Percentiles rank a stretch among this genome's conserved stretches.
phyloP scores from a whole-genome alignment of 2,329 filamentous ascomycete species.

The Trichophyton verrucosum region DNA sequence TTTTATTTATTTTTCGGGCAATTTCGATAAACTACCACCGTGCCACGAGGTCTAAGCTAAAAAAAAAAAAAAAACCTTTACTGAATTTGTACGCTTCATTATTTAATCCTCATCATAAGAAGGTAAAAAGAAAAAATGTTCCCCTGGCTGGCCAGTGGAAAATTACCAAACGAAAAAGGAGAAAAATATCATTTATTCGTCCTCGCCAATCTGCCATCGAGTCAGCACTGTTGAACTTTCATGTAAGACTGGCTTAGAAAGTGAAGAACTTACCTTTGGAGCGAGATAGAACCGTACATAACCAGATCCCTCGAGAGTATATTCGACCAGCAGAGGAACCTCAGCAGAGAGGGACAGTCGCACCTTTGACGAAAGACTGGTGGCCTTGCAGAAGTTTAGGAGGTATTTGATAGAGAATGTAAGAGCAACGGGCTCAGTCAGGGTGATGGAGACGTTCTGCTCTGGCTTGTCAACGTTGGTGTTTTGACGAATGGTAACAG shows the following conservation, averaged over 20 bases:
- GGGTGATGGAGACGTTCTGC: constrained; percentile 73
- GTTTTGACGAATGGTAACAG: constrained; percentile 81
- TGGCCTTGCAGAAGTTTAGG: constrained; percentile 99
- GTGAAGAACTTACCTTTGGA: constrained; percentile 61
- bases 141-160: neutral
- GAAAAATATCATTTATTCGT: constrained; percentile 30
- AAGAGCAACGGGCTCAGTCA: constrained; percentile 81
- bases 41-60: neutral
- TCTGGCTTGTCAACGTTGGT: constrained; percentile 81
- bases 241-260: neutral
- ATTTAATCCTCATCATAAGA: neutral
- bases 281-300: constrained; percentile 96
- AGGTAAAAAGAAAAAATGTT: neutral
- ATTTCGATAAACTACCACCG: neutral
- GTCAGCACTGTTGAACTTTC: constrained; percentile 23
- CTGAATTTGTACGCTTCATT: neutral
- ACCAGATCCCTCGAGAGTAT: constrained; percentile 65
- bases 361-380: constrained; percentile 66
- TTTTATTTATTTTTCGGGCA: neutral
- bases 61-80: neutral
- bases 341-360: constrained; percentile 92
- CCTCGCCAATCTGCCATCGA: constrained; percentile 48
- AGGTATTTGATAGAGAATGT: constrained; percentile 99
- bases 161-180: neutral
- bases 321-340: constrained; percentile 92